Base-by-base conservation (phyloP, 2,329 filamentous ascomycete genomes). In the Aureobasidium sp. region DNA sequence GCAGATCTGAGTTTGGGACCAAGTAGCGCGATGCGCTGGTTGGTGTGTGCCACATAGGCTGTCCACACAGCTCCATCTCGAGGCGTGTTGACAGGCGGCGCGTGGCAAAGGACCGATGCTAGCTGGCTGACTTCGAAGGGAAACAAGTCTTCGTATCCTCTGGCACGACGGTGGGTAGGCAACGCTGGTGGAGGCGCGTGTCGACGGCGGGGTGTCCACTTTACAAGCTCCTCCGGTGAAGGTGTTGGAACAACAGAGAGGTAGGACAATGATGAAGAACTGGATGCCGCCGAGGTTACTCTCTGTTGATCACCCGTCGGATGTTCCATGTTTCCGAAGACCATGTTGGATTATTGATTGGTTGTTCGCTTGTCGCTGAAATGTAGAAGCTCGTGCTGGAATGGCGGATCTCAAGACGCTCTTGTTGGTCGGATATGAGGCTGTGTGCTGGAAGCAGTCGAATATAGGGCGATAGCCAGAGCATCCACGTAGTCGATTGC, bases 1-100 rank as follows among this genome's bases (percentile, higher is more conserved):
- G 62, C 5, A 66, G 67, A 22, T 69, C 57, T 36, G 62, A 61
- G 22, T 42, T 41, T 53, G 67, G 63, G 42, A 67, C 68, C 39
- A 53, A 63, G n/a, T 41, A 51, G 34, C 60, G 62, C 42, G 0
- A 29, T 58, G 14, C 42, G 41, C 6, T 58, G 31, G 22, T 37
- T 58, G 0, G 42, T 48, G 55, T 58, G 55, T 5, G 29, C 15
- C 14, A 58, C 41, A 22, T 58, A 58, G 2, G 55, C 8, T 5
- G 37, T 48, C 55, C 55, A 58, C 7, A 58, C 55, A 8, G 55
- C 55, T 27, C 55, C 42, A 17, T 58, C 55, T 25, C 42, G 45
- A 9, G 44, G 36, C 1, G 45, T 60, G 9, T 42, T 31, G 17
- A 27, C 14, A 7, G 44, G 44, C 11, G 57, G 57, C 2, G 36